Conservation (phyloP, 768 basidiomycete genomes). For the Lentinula sp. region DNA sequence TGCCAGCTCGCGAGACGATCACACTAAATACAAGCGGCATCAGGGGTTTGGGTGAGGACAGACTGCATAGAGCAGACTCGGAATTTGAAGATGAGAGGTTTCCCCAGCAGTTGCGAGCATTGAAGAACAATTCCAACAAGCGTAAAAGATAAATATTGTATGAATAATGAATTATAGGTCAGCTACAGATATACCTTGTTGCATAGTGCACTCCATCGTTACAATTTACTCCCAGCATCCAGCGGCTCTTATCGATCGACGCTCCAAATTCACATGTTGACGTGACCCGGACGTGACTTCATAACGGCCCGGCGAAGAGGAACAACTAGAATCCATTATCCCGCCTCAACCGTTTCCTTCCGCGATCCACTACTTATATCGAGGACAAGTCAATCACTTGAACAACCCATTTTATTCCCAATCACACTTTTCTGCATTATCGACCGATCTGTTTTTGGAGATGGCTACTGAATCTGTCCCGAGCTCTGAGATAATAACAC, state of each 20-base stretch:
- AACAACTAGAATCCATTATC: not conserved
- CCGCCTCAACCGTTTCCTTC: conserved; percentile 3
- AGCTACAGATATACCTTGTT: conserved; percentile 2
- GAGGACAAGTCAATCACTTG: not conserved
- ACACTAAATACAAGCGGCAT: conserved; percentile 43
- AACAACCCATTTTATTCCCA: conserved; percentile 16
- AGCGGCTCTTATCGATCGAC: conserved; percentile 8
- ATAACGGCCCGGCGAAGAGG: not conserved
- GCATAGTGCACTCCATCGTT: not conserved
- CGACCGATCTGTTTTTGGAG: conserved; percentile 5
- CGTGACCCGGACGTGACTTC: no score
- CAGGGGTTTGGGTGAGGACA: conserved; percentile 30
- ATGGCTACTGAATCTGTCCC: conserved; percentile 63
- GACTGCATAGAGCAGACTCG: conserved; percentile 20
- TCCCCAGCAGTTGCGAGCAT: conserved; percentile 66
- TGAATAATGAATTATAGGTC: conserved; percentile 8
- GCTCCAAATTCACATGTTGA: conserved; percentile 1
- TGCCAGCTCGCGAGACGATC: conserved; percentile 25
- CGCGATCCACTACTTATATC: not conserved
- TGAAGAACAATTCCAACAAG: conserved; percentile 47
- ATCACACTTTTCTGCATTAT: not conserved
- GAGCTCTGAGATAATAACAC: conserved; percentile 84
- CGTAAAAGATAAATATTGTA: conserved; percentile 50
- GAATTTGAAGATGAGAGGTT: conserved; percentile 54
- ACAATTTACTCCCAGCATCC: no score